Base-by-base conservation (phyloP, 1,284 basidiomycete genomes). In the Leccinum solheimii region DNA sequence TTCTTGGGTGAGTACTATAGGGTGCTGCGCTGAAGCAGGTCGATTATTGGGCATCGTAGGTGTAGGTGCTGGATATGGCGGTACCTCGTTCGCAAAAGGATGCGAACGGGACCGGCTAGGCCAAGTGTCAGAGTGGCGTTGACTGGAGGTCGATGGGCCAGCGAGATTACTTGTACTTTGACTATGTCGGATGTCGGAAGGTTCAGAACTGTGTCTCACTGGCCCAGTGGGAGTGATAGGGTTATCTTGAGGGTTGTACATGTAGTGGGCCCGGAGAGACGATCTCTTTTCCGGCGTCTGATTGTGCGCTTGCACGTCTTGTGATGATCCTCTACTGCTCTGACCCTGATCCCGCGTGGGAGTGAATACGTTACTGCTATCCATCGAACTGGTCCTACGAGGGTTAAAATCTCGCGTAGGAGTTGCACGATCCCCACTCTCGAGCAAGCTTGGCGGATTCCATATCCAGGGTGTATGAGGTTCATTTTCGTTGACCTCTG, bases 381-480 rank as follows among this genome's bases (percentile, higher is more conserved):
- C 74, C 40, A 57, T 61, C 14, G 71, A 73, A 55, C 65, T 61
- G 26, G 61, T 60, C 14, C 69, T 65, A 30, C 70, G 72, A 30
- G 70, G 66, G 9, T 69, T 67, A 58, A 72, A 78, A 64, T 77
- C 75, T 23, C 71, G 70, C 34, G 66, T 69, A 4, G 76, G 72
- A 0, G 70, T 69, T 7, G 68, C 68, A 19, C 73, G 72, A 60
- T 76, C 73, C 4, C 66, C 70, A 21, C 52, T 67, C 57, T 75
- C 69, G 0, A 70, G 62, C 3, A 80, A 63, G 59, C 69, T 73
- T 13, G 73, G 65, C 7, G 79, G 80, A 64, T 72, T 80, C 80
- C 79, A 80, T 61, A 81, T 73, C 80, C 80, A 81, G 5, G 80
- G 80, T 1, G 80, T 80, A 1, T 72, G 71, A 2, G 76, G 74